These are phyloP conservation scores for Globisporangium middletonii DNA, from an alignment of 352 stramenopile genomes.

Conservation along the genomic window DNA sequence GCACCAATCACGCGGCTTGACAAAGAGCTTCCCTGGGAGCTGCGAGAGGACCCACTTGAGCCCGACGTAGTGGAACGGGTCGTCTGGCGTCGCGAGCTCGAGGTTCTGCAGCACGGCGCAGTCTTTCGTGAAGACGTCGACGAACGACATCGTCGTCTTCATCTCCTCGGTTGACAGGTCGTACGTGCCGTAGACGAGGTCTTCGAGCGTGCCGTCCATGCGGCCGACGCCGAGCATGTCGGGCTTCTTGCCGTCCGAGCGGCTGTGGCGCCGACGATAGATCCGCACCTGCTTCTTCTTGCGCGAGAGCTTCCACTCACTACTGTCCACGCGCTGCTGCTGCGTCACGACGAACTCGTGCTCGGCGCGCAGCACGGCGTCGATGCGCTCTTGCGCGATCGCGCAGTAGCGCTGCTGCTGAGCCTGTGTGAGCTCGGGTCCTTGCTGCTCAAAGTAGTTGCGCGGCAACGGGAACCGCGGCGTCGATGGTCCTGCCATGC, in stretches of 20 bases:
- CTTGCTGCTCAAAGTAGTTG: slow-evolving; percentile 11
- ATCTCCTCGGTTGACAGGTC: slow-evolving; percentile 32
- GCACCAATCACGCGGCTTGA: slow-evolving; percentile 25
- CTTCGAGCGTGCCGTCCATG: slow-evolving; percentile 43
- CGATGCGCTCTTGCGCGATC: slow-evolving; percentile 5
- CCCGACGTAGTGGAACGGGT: slow-evolving; percentile 48
- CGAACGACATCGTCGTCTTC: slow-evolving; percentile 30
- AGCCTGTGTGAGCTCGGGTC: not conserved
- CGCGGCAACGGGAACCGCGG: slow-evolving; percentile 13
- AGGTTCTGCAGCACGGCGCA: slow-evolving; percentile 33
- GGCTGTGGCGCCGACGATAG: slow-evolving; percentile 22
- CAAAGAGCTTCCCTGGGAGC: slow-evolving; percentile 16
- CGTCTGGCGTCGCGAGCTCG: slow-evolving; percentile 23
- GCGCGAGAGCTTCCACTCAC: slow-evolving; percentile 11
- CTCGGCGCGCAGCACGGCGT: slow-evolving; percentile 7
- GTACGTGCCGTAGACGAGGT: slow-evolving; percentile 43
- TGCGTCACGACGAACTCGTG: slow-evolving; percentile 6
- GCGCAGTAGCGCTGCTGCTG: slow-evolving; percentile 7
- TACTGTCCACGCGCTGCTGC: slow-evolving; percentile 1
- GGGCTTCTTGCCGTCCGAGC: slow-evolving; percentile 10
- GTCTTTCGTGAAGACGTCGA: slow-evolving; percentile 27
- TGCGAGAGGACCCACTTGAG: slow-evolving; percentile 48
- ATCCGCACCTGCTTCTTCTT: slow-evolving; percentile 33
- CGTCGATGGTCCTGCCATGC: not conserved
- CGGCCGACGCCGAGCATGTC: slow-evolving; percentile 35